phyloP scores from a whole-genome alignment of 768 basidiomycete genomes.

The Calocera cornea region DNA sequence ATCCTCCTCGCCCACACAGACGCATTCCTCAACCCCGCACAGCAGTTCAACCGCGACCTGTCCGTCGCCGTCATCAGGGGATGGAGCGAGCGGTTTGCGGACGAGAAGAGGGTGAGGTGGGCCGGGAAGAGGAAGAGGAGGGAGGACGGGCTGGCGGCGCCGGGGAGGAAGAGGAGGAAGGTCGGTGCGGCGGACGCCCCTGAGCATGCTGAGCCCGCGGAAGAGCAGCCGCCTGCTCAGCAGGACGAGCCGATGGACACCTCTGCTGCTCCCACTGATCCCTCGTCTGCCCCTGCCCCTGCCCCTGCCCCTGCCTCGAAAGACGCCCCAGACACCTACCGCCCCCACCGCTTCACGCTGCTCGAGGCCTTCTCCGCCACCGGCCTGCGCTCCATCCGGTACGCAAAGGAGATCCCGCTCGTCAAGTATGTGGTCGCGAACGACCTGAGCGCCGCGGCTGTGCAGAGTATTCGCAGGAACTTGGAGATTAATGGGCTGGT shows the following conservation, averaged over 20 bases:
- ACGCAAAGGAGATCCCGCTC: constrained; percentile 90
- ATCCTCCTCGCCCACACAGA: constrained; percentile 70
- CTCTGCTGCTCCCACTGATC: constrained; percentile 1
- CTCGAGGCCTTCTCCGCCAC: constrained; percentile 94
- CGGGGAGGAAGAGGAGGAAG: constrained; percentile 32
- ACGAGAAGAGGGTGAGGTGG: constrained; percentile 51
- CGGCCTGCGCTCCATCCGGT: constrained; percentile 87
- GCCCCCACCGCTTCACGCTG: constrained; percentile 55
- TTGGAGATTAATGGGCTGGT: constrained; percentile 66
- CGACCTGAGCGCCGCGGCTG: constrained; percentile 72
- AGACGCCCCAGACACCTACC: constrained; percentile 31
- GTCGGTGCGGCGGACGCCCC: constrained; percentile 24
- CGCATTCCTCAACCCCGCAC: constrained; percentile 92
- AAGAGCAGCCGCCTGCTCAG: background rate
- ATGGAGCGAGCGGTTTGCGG: constrained; percentile 67
- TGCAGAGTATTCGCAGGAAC: constrained; percentile 75
- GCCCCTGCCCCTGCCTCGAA: too few species aligned
- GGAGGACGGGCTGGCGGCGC: constrained; percentile 17
- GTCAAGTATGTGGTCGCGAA: constrained; percentile 91
- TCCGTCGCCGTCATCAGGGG: constrained; percentile 80
- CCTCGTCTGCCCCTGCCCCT: constrained; percentile 16
- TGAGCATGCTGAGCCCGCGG: background rate
- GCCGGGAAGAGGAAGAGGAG: constrained; percentile 38
- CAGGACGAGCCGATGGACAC: background rate
- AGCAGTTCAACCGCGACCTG: constrained; percentile 94